Base-by-base conservation (phyloP, 768 basidiomycete species). In the Collybia sordida region DNA sequence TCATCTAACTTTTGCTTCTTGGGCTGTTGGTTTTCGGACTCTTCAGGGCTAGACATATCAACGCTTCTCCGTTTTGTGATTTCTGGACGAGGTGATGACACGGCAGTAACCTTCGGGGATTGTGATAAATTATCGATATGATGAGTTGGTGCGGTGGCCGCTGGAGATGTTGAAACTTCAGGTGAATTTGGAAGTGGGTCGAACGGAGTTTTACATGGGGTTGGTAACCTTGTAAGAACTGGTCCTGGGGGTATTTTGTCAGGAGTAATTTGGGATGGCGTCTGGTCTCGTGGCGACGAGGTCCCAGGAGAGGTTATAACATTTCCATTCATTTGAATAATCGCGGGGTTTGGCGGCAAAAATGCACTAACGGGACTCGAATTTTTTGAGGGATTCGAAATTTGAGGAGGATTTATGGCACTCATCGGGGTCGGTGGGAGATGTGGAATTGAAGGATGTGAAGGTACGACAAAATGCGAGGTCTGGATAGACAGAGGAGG, bases 1-100 rank as follows among this genome's bases (percentile, higher is more conserved):
- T 28, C 45, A 15, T 41, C 49, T 18, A 58, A 42, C 36, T 52
- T 57, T 28, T 34, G 54, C 43, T 52, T 58, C 31, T 58, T 60
- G 21, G 24, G 42, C 15, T 19, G 38, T 22, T 53, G 47, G 5
- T 43, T 11, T 28, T 45, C 50, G 24, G 36, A 42, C 38, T 23
- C 38, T n/a, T 21, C 21, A 19, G 15, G 5, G 35, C 18, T 22
- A 27, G 38, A 37, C 15, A 39, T 34, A 15, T 37, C 36, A 31
- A 45, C 39, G 24, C 40, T 50, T 15, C 48, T 14, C 12, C 59
- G 54, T 41, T 60, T 60, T 31, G 52, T 41, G 8, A 34, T 51
- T 27, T 37, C 52, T 6, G 40, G 41, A 14, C 44, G 46, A 25
- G 42, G 38, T 24, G 31, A 31, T 31, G 31, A 31, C 31, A 12